phyloP scores from a whole-genome alignment of 140 eudicot genomes.

The Oenanthe javanica region DNA sequence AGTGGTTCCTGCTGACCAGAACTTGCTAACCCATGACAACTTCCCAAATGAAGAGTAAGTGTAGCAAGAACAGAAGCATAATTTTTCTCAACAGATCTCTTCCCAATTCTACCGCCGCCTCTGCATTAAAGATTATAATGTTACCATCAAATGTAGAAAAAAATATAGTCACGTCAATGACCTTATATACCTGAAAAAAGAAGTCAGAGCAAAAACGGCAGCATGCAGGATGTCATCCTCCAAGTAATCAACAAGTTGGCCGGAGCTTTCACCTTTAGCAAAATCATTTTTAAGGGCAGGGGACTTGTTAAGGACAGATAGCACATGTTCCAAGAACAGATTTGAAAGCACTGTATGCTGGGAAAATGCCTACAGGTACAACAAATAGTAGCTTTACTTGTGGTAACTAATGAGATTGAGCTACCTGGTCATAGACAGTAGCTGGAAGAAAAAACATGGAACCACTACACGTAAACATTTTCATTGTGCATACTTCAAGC shows the following conservation, averaged over 20 bases:
- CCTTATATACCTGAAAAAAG: conserved; percentile 72
- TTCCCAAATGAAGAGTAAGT: conserved; percentile 85
- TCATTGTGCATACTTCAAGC: neutral
- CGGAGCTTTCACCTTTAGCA: conserved; percentile 53
- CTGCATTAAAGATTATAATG: conserved; percentile 34
- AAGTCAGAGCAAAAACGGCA: conserved; percentile 82
- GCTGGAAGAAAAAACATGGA: too few relatives aligned
- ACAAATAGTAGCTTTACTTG: neutral
- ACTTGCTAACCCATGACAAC: conserved; percentile 64
- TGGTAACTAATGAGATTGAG: neutral
- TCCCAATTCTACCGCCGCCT: conserved; percentile 94
- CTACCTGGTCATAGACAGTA: neutral
- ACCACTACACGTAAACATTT: too few relatives aligned
- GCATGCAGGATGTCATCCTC: conserved; percentile 77
- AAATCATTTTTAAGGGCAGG: conserved; percentile 42
- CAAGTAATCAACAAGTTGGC: conserved; percentile 26
- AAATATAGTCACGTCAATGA: conserved; percentile 2
- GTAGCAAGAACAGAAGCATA: conserved; percentile 85
- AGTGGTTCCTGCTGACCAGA: conserved; percentile 73
- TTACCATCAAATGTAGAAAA: neutral
- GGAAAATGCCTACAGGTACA: conserved; percentile 55
- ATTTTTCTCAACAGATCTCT: conserved; percentile 71
- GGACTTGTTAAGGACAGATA: conserved; percentile 51
- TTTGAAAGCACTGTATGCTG: conserved; percentile 77
- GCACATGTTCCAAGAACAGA: conserved; percentile 82